phyloP scores from a whole-genome alignment of 2,329 filamentous ascomycete species.

The Blastomyces parvus region DNA sequence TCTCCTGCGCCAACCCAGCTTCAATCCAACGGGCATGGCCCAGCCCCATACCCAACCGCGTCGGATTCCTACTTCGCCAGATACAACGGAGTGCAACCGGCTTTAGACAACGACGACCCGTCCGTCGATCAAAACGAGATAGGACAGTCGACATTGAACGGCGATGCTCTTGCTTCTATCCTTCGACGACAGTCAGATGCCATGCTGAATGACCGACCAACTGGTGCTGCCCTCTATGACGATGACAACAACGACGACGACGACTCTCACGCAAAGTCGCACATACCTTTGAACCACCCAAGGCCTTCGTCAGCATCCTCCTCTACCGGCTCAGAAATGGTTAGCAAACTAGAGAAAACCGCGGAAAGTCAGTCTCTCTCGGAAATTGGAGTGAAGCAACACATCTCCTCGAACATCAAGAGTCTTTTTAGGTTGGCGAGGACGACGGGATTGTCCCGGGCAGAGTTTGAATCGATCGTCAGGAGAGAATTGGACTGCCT shows the following conservation, averaged over 20 bases:
- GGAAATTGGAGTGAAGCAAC: conserved; percentile 53
- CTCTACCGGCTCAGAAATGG: conserved; percentile 37
- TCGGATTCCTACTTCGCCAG: conserved; percentile 53
- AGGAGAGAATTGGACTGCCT: conserved; percentile 50
- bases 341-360: conserved; percentile 47
- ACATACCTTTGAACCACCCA: conserved; percentile 31
- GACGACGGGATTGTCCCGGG: conserved; percentile 48
- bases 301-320: conserved; percentile 35
- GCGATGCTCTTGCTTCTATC: conserved; percentile 39
- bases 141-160: conserved; percentile 46
- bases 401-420: conserved; percentile 55
- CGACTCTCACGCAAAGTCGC: background rate
- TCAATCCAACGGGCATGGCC: conserved; percentile 23
- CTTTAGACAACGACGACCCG: conserved; percentile 54
- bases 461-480: conserved; percentile 52
- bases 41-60: conserved; percentile 23
- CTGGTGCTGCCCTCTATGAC: background rate
- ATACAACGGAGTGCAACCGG: conserved; percentile 55
- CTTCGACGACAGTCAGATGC: conserved; percentile 32
- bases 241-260: background rate
- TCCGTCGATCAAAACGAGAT: conserved; percentile 43
- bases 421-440: conserved; percentile 53
- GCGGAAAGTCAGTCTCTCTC: conserved; percentile 45
- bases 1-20: conserved; percentile 24
- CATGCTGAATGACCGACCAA: background rate